Percentiles rank a stretch among this genome's conserved stretches.
phyloP scores from a whole-genome alignment of 2,329 filamentous ascomycete species.

The Corinectria fuckeliana region DNA sequence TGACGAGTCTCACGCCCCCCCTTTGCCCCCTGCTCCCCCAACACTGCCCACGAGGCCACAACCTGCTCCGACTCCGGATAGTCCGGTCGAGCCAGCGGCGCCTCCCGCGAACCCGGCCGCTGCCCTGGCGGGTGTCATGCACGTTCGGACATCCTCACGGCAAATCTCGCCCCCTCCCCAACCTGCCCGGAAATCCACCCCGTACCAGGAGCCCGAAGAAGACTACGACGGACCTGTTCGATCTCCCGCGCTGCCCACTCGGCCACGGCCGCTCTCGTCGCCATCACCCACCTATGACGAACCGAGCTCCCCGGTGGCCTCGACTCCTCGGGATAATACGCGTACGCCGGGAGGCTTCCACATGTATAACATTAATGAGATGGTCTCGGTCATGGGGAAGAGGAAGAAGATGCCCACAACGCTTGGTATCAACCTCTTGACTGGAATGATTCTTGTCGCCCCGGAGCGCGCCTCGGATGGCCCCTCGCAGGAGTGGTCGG shows the following conservation, averaged over 20 bases:
- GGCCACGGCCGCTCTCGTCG: conserved; percentile 36
- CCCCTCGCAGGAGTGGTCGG: conserved; percentile 89
- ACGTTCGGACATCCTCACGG: conserved; percentile 49
- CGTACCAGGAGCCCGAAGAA: conserved; percentile 36
- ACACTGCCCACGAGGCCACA: conserved; percentile 52
- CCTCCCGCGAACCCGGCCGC: conserved; percentile 55
- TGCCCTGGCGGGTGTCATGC: conserved; percentile 63
- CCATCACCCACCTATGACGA: conserved; percentile 34
- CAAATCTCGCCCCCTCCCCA: conserved; percentile 35
- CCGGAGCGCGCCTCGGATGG: conserved; percentile 85
- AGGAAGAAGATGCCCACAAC: conserved; percentile 99
- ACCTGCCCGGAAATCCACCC: conserved; percentile 33
- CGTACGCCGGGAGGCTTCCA: conserved; percentile 82
- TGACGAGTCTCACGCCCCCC: conserved; percentile 50
- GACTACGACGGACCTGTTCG: conserved; percentile 41
- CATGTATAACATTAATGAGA: conserved; percentile 96
- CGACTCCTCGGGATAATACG: conserved; percentile 49
- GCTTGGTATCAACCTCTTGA: conserved; percentile 88
- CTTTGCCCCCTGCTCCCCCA: conserved; percentile 47
- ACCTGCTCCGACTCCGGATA: conserved; percentile 43
- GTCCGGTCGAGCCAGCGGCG: conserved; percentile 35
- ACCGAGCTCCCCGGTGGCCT: conserved; percentile 28
- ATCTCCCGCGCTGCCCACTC: conserved; percentile 50
- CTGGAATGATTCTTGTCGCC: conserved; percentile 87
- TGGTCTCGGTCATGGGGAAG: conserved; percentile 96